Conservation (phyloP, 257 asterid species). For the Salvia miltiorrhiza region DNA sequence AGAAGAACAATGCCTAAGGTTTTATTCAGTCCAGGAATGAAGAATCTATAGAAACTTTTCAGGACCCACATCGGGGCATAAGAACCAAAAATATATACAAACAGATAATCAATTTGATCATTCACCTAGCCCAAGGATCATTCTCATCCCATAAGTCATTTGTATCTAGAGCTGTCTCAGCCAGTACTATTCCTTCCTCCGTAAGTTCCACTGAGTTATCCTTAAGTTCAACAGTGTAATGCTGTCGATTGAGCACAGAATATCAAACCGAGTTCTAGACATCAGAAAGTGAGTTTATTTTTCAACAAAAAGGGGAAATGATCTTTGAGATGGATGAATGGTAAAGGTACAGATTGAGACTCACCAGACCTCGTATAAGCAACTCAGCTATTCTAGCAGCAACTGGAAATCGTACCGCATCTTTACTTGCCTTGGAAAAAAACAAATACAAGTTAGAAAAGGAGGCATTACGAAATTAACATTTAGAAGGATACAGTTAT, state of each 20-base stretch:
- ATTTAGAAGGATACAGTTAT: not conserved
- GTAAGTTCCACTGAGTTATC: slow-evolving; percentile 93
- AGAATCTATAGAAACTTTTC: slow-evolving; percentile 7
- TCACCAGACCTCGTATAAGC: slow-evolving; percentile 68
- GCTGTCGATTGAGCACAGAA: slow-evolving; percentile 46
- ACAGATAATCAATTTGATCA: slow-evolving; percentile 14
- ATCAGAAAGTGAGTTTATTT: not conserved
- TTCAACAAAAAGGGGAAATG: not conserved
- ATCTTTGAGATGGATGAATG: not conserved
- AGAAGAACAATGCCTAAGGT: slow-evolving; percentile 3
- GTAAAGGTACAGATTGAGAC: slow-evolving; percentile 26
- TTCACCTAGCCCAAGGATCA: slow-evolving; percentile 99
- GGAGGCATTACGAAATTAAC: not conserved
- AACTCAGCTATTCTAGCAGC: slow-evolving; percentile 93
- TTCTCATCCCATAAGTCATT: slow-evolving; percentile 96
- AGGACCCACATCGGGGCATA: not conserved
- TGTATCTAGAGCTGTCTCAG: slow-evolving; percentile 97
- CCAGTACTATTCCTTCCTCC: slow-evolving; percentile 81
- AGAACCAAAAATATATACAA: slow-evolving; percentile 1
- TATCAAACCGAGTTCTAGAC: not conserved
- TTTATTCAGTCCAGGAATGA: not conserved
- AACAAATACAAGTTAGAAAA: slow-evolving; percentile 17
- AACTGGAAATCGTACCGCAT: slow-evolving; percentile 93
- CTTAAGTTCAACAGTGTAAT: slow-evolving; percentile 87
- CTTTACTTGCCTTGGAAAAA: slow-evolving; percentile 61